A percentile compares a stretch with the other conserved stretches of the same genome.
phyloP scores from a whole-genome alignment of 306 rosid genomes.

The Vigna hirtella region DNA sequence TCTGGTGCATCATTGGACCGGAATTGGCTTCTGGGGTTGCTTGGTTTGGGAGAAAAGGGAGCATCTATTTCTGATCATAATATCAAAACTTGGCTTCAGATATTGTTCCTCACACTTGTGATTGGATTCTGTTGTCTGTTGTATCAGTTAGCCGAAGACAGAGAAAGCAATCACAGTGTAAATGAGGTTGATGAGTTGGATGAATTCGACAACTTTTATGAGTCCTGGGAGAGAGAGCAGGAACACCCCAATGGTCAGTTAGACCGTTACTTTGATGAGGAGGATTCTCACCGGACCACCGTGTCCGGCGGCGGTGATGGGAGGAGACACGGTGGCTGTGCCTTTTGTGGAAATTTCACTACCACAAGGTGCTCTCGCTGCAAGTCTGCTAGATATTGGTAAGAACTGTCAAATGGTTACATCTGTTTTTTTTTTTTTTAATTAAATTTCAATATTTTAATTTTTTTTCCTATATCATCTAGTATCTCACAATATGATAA shows the following conservation, averaged over 20 bases:
- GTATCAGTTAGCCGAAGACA: neutral
- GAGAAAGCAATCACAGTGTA: neutral
- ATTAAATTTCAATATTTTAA: neutral
- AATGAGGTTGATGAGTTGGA: constrained; percentile 8
- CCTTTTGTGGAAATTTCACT: constrained; percentile 39
- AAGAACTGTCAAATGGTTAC: neutral
- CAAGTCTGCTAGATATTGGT: constrained; percentile 54
- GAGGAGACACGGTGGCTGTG: constrained; percentile 23
- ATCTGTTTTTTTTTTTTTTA: neutral
- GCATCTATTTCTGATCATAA: constrained; percentile 14
- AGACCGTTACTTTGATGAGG: neutral
- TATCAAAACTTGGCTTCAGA: neutral
- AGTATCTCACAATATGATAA: neutral
- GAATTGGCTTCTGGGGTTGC: constrained; percentile 37
- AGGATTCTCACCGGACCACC: neutral
- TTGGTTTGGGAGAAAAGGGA: constrained; percentile 40
- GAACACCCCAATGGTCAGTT: neutral
- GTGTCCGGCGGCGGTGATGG: neutral
- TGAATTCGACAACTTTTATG: neutral
- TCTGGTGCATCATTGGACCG: constrained; percentile 33
- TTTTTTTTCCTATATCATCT: neutral
- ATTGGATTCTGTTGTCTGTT: constrained; percentile 20
- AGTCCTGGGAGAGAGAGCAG: neutral
- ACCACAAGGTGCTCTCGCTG: constrained; percentile 51
- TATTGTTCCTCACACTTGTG: neutral